Percentiles rank a stretch among this genome's conserved stretches.
phyloP scores from a whole-genome alignment of 2,329 filamentous ascomycete genomes.

The Lasiodiplodia hormozganensis region DNA sequence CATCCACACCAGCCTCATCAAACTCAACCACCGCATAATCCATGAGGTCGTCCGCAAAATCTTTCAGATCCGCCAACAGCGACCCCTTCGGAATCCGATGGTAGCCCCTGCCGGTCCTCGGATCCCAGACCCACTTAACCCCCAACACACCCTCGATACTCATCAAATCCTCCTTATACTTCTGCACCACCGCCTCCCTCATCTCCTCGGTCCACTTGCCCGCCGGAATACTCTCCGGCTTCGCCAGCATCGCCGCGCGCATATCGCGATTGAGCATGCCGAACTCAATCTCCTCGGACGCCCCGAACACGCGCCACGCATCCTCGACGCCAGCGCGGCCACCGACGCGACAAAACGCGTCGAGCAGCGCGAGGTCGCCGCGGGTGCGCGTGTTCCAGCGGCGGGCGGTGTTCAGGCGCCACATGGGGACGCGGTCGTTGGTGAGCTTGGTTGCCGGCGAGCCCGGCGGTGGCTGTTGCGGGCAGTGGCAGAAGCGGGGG shows the following conservation, averaged over 20 bases:
- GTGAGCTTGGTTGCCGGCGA: neutral
- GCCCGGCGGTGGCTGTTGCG: no score
- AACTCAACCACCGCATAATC: no score
- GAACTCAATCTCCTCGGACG: neutral
- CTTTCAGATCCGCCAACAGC: neutral
- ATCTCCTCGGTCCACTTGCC: constrained; percentile 1
- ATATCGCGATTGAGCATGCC: neutral
- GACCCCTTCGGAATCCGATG: neutral
- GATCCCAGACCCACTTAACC: constrained; percentile 24
- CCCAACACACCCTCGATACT: constrained; percentile 1
- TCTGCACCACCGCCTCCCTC: neutral
- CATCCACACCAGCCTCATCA: no score
- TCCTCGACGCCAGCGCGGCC: neutral
- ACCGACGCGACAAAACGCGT: neutral
- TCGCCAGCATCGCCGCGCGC: neutral
- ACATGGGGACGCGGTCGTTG: neutral
- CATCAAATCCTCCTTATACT: neutral
- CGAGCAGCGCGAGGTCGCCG: constrained; percentile 1
- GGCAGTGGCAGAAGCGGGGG: neutral
- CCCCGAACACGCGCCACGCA: constrained; percentile 8
- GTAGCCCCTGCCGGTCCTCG: neutral
- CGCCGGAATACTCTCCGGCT: neutral
- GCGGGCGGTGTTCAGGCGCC: neutral
- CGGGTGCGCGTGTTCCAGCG: neutral
- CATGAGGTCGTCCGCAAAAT: neutral